Evolutionary conservation across 192 early-diverging fungal species (phyloP), one percentile per base, ranked within the genome.

Genomic region (Backusella mclennaniae): DNA sequence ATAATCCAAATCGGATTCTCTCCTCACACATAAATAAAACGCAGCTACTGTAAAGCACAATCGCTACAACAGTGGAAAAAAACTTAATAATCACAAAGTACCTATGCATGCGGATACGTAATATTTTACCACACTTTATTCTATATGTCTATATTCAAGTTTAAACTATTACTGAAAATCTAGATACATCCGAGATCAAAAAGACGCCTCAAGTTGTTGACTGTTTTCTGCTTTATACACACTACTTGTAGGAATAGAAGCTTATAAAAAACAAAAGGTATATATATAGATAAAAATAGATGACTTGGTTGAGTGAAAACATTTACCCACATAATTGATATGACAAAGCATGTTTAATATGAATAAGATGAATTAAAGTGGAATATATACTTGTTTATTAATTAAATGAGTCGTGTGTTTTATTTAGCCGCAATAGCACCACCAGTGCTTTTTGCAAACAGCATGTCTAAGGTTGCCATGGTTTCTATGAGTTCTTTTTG

Each of bases 391-490:
- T 26, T 56, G 21, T 63, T 63, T 63, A 63, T 63, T 63, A 29
- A 29, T 63, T 63, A 63, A 63, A 63, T 63, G 52, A 33, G 35
- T 12, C 12, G 11, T 59, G 56, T 26, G 12, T 29, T 29, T 63
- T 63, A 63, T 63, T 63, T 29, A 29, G 67, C 46, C 21, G 77
- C 59, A 21, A 53, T 71, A 44, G 68, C 73, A 23, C 73, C 73
- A 21, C 36, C 67, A 11, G 66, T 71, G 8, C 79, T 77, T 49
- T 72, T 83, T n/a, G 88, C 85, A 79, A 94, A 88, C n/a, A 97
- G 77, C 88, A 93, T 91, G 49, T 96, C 93, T 87, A 98, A 85
- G 26, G 94, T 88, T 49, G 95, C 96, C 73, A 97, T 80, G 21
- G 93, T 87, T 79, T 94, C 85, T n/a, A 81, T 73, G 69, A 97